Evolutionary conservation across 169 alveolate species (phyloP).

Genomic region (Babesia gibsoni): DNA sequence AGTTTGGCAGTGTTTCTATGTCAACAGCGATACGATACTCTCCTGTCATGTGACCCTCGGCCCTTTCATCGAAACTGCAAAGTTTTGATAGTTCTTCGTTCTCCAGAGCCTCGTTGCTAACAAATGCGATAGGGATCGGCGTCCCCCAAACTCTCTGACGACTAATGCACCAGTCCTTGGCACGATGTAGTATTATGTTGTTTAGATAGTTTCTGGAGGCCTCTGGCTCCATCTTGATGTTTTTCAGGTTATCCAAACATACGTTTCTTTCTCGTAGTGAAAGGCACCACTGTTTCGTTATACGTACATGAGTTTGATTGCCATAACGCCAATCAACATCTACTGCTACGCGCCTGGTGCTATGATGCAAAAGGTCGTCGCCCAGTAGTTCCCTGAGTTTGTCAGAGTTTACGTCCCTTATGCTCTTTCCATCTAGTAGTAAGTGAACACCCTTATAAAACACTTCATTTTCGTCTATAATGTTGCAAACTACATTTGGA

Average conservation of each 20-base stretch:
- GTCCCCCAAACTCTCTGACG: constrained; percentile 84
- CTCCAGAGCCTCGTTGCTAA: constrained; percentile 1
- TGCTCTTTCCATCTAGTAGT: constrained; percentile 25
- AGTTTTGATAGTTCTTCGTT: constrained; percentile 3
- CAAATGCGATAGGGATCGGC: constrained; percentile 46
- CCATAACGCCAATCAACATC: constrained; percentile 56
- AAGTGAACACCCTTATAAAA: constrained; percentile 38
- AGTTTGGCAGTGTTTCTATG: constrained; percentile 10
- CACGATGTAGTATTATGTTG: constrained; percentile 54
- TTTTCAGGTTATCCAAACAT: constrained; percentile 33
- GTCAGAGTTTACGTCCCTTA: constrained; percentile 26
- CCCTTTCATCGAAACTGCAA: not conserved
- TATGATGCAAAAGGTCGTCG: constrained; percentile 11
- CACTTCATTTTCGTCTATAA: constrained; percentile 51
- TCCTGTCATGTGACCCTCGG: not conserved
- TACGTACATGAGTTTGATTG: constrained; percentile 39
- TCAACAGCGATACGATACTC: constrained; percentile 17
- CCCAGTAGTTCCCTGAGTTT: constrained; percentile 16
- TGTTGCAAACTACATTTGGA: constrained; percentile 18
- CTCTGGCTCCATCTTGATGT: constrained; percentile 52
- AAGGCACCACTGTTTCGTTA: constrained; percentile 57
- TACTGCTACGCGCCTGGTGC: constrained; percentile 14
- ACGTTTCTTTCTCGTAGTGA: constrained; percentile 14
- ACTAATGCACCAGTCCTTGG: constrained; percentile 80
- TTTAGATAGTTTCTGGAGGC: constrained; percentile 49